Evolutionary conservation across 2,329 filamentous ascomycete genomes (phyloP).

Genomic region (Trichoderma polysporum): DNA sequence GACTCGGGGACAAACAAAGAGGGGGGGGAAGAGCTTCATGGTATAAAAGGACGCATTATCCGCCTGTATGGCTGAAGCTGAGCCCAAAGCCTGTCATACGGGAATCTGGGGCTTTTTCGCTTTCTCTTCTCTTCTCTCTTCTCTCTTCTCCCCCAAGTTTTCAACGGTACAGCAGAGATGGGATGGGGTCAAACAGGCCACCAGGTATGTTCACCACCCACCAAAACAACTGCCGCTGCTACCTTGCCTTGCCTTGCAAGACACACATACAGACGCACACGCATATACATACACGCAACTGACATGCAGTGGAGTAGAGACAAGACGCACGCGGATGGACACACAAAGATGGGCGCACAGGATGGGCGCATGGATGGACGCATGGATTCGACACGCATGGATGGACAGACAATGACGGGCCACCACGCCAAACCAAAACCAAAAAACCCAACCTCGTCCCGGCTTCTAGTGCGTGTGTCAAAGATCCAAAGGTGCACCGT

Average conservation of each 20-base stretch:
- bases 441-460: slow-evolving; percentile 6
- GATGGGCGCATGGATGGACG: neutral
- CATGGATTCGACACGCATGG: neutral
- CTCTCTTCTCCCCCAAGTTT: neutral
- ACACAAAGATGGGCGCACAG: neutral
- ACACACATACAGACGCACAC: neutral
- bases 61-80: neutral
- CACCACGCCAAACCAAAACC: slow-evolving; percentile 2
- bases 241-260: neutral
- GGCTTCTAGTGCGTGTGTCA: slow-evolving; percentile 9
- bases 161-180: neutral
- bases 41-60: slow-evolving; percentile 19
- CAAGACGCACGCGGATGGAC: neutral
- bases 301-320: slow-evolving; percentile 1
- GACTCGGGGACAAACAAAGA: neutral
- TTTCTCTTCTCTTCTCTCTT: neutral
- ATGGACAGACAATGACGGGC: neutral
- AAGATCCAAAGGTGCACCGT: slow-evolving; percentile 7
- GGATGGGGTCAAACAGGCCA: neutral
- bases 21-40: neutral
- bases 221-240: neutral
- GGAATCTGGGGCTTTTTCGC: too few species aligned
- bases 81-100: neutral
- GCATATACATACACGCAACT: slow-evolving; percentile 1
- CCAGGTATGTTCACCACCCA: neutral